These are phyloP conservation scores for Pyricularia pennisetigena DNA, from an alignment of 2,329 filamentous ascomycete species.

Conservation along the genomic window DNA sequence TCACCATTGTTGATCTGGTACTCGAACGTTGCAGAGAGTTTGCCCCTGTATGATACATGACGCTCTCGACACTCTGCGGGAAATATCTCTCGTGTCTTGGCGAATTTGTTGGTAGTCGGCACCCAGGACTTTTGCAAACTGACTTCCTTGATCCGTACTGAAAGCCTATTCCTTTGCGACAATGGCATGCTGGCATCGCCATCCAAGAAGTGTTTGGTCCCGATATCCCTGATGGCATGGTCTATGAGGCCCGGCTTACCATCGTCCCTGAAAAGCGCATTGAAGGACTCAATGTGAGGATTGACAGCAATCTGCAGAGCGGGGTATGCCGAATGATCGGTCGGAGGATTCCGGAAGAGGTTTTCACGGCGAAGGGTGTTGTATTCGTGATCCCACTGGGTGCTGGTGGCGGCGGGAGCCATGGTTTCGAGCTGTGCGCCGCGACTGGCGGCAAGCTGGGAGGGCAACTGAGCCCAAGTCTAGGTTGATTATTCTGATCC, in stretches of 20 bases:
- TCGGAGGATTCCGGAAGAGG: constrained; percentile 81
- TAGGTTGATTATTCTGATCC: neutral
- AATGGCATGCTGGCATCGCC: constrained; percentile 56
- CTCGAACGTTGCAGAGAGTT: constrained; percentile 73
- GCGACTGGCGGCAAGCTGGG: neutral
- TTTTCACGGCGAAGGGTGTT: constrained; percentile 78
- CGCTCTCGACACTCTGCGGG: constrained; percentile 92
- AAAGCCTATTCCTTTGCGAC: constrained; percentile 61
- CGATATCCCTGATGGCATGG: constrained; percentile 78
- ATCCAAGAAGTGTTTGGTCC: constrained; percentile 78
- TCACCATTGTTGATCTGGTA: constrained; percentile 83
- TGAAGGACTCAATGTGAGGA: constrained; percentile 94
- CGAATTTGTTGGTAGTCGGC: constrained; percentile 74
- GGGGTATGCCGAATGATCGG: constrained; percentile 80
- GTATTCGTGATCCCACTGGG: constrained; percentile 76
- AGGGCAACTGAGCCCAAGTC: neutral
- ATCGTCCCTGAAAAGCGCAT: constrained; percentile 69
- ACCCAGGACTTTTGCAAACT: constrained; percentile 74
- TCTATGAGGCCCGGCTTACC: constrained; percentile 52
- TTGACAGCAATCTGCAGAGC: constrained; percentile 75
- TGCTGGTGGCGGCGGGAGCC: constrained; percentile 37
- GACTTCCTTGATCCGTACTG: constrained; percentile 70
- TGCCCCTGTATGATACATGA: constrained; percentile 83
- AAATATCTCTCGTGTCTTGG: constrained; percentile 73
- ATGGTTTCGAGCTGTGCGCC: neutral